Conservation (phyloP, 805 yeast species). For the Saccharomycopsis javanensis region DNA sequence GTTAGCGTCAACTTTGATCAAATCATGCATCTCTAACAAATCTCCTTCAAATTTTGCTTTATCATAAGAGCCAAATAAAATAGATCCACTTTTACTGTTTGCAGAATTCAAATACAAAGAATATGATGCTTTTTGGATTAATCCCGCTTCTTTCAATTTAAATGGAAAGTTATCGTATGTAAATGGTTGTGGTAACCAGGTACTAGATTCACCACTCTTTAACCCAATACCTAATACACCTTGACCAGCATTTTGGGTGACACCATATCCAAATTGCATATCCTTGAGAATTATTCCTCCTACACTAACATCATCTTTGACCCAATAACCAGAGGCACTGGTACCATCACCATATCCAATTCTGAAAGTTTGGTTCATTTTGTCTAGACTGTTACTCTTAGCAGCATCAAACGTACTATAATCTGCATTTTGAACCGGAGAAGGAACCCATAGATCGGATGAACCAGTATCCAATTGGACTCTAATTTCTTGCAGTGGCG, state of each 20-base stretch:
- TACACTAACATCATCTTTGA: constrained; percentile 5
- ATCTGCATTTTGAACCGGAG: neutral
- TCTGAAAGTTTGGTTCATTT: neutral
- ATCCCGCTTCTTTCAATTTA: constrained; percentile 46
- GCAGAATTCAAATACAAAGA: constrained; percentile 49
- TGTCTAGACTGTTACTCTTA: neutral
- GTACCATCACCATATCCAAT: constrained; percentile 11
- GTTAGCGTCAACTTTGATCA: constrained; percentile 5
- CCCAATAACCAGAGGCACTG: constrained; percentile 14
- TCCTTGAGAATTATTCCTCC: constrained; percentile 5
- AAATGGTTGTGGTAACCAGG: constrained; percentile 27
- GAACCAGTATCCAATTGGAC: constrained; percentile 72
- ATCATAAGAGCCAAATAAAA: constrained; percentile 67
- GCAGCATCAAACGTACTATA: neutral
- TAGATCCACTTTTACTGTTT: constrained; percentile 36
- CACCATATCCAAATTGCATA: constrained; percentile 13
- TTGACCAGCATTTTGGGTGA: constrained; percentile 12
- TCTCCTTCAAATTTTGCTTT: constrained; percentile 48
- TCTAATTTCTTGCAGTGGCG: constrained; percentile 41
- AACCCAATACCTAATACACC: constrained; percentile 75
- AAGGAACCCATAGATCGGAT: constrained; percentile 55
- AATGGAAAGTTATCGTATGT: constrained; percentile 60
- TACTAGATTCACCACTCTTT: constrained; percentile 49
- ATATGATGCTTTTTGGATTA: constrained; percentile 45
- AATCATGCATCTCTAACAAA: constrained; percentile 23